These are phyloP conservation scores for Camillea tinctor DNA, from an alignment of 2,329 filamentous ascomycete genomes.

Conservation along the genomic window DNA sequence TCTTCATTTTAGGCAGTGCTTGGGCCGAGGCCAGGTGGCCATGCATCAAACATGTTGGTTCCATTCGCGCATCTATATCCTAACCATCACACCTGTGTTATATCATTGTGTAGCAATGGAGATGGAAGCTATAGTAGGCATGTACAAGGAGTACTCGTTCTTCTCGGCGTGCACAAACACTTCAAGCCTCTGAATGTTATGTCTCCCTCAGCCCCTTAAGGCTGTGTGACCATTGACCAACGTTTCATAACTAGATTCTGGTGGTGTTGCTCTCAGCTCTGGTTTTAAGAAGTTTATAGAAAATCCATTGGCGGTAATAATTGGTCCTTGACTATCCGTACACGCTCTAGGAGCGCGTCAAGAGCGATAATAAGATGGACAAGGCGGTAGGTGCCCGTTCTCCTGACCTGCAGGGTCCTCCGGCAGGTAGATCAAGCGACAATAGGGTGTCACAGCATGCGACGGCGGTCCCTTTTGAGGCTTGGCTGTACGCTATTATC, in stretches of 20 bases:
- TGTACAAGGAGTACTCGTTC: slow-evolving; percentile 25
- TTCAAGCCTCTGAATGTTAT: background rate
- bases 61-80: background rate
- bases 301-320: slow-evolving; percentile 7
- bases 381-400: slow-evolving; percentile 15
- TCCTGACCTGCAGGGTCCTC: background rate
- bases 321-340: slow-evolving; percentile 19
- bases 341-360: slow-evolving; percentile 9
- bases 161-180: slow-evolving; percentile 16
- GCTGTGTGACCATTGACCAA: background rate
- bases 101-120: background rate
- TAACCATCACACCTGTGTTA: background rate
- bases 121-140: slow-evolving; percentile 17
- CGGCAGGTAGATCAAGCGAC: background rate
- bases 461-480: background rate
- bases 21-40: background rate
- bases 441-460: background rate
- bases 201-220: background rate
- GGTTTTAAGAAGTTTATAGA: slow-evolving; percentile 10
- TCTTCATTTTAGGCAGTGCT: background rate
- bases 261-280: slow-evolving; percentile 15
- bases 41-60: background rate
- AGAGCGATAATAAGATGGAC: slow-evolving; percentile 17
- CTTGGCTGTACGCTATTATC: background rate
- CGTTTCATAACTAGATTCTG: slow-evolving; percentile 11